Base-by-base conservation (phyloP, 2,329 filamentous ascomycete genomes). In the Colletotrichum tanaceti region DNA sequence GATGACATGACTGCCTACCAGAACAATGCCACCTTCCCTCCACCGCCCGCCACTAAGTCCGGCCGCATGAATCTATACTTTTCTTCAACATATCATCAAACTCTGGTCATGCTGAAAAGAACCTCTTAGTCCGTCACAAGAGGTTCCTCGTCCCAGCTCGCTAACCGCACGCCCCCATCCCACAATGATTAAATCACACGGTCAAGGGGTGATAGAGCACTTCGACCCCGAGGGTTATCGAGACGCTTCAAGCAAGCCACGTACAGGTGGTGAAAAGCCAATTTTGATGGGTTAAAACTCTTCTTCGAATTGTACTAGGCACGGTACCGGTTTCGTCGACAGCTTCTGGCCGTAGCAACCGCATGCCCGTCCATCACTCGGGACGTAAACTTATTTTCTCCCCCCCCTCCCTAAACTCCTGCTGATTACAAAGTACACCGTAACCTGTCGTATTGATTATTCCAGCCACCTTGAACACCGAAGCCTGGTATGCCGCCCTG, bases 391-490 rank as follows among this genome's bases (percentile, higher is more conserved):
- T 10, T 35, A 35, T 41, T 28, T 60, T 43, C 16, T 32, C 58
- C 18, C 46, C 32, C 18, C 46, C 32, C 16, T 10, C 11, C 50
- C 18, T 2, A 38, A 38, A 16, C 16, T 20, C 6, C 35, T 28
- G 35, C 14, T 22, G 11, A 52, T 41, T 13, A 14, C 16, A 28
- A 20, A 60, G 3, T 20, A 50, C 14, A 6, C 13, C 46, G 18
- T 24, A 18, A 7, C 22, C 35, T 49, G 18, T 60, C 52, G 46
- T 38, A 11, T 50, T 35, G 44, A n/a, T n/a, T 28, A 18, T 32
- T 60, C 41, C 22, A 11, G 35, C 60, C 50, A 10, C 16, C 47
- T 28, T 55, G 49, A 58, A 63, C 60, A 58, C 60, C 50, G 20
- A 49, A 55, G 28, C 50, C 60, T 44, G 35, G 24, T 46, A 63